Conservation (phyloP, 169 alveolate species). For the Cryptosporidium andersoni region DNA sequence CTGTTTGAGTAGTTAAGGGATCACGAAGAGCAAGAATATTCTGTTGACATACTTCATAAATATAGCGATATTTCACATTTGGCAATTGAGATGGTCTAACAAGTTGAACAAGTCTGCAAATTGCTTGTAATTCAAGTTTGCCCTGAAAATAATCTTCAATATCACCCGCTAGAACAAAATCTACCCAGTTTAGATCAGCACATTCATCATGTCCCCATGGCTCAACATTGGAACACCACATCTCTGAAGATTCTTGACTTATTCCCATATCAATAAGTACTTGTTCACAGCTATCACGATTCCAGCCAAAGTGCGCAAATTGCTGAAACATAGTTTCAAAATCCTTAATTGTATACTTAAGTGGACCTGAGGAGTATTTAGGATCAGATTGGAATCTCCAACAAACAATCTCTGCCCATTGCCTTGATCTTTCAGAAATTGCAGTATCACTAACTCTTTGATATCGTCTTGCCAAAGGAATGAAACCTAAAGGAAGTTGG, state of each 20-base stretch:
- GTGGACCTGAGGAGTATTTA: conserved; percentile 28
- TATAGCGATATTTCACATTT: conserved; percentile 32
- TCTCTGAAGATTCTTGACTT: conserved; percentile 23
- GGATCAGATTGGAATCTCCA: conserved; percentile 71
- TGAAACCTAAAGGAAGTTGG: conserved; percentile 45
- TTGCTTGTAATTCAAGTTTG: conserved; percentile 60
- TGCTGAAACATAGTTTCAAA: conserved; percentile 43
- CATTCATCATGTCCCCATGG: conserved; percentile 72
- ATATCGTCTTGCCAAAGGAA: conserved; percentile 57
- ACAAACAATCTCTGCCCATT: conserved; percentile 65
- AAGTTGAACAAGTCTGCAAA: conserved; percentile 63
- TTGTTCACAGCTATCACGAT: conserved; percentile 66
- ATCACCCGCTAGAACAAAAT: conserved; percentile 56
- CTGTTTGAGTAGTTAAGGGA: conserved; percentile 47
- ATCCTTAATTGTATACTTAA: conserved; percentile 48
- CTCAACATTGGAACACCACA: conserved; percentile 66
- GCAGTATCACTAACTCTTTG: conserved; percentile 57
- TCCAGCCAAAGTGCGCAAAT: conserved; percentile 63
- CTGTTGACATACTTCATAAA: conserved; percentile 64
- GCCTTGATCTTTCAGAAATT: conserved; percentile 54
- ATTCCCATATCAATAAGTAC: conserved; percentile 66
- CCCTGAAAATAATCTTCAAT: conserved; percentile 57
- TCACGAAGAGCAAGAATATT: conserved; percentile 57
- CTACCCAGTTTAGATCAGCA: conserved; percentile 60
- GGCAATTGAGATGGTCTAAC: conserved; percentile 54